Evolutionary conservation across 169 alveolate species (phyloP).

Genomic region (Toxoplasma gondii): DNA sequence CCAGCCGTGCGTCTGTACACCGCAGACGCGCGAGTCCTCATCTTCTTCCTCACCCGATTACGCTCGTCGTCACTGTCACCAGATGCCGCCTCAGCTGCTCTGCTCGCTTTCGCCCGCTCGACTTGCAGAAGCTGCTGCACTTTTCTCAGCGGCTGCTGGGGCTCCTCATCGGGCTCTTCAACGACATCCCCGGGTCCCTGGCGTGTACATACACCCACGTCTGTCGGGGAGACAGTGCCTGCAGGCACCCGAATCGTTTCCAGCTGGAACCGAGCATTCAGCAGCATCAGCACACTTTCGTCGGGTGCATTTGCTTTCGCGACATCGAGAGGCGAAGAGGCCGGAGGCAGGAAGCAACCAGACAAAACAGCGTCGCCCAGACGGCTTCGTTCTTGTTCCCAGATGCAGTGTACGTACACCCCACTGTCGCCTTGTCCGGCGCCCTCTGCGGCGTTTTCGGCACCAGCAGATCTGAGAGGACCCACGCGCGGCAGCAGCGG

Average conservation of each 20-base stretch:
- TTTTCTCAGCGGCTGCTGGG: not conserved
- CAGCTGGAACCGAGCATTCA: not conserved
- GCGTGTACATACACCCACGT: not conserved
- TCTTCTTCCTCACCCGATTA: not conserved
- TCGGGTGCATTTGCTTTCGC: not conserved
- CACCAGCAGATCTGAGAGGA: not conserved
- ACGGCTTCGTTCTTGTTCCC: not conserved
- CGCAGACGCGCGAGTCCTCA: not conserved
- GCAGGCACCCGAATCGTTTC: not conserved
- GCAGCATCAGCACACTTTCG: not conserved
- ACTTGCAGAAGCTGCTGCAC: not conserved
- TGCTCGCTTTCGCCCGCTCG: not conserved
- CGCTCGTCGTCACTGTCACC: not conserved
- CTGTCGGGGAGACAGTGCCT: not conserved
- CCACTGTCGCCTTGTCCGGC: not conserved
- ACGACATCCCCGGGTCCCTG: not conserved
- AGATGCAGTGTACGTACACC: conserved; percentile 28
- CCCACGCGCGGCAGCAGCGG: not conserved
- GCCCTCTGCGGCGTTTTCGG: not conserved
- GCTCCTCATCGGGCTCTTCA: not conserved
- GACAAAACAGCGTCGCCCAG: not conserved
- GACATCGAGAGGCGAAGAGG: not conserved
- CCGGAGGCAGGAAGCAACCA: not conserved
- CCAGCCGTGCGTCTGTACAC: not conserved
- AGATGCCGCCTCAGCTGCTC: not conserved